These are phyloP conservation scores for Hericium coralloides DNA, from an alignment of 768 basidiomycete species.

Conservation along the genomic window DNA sequence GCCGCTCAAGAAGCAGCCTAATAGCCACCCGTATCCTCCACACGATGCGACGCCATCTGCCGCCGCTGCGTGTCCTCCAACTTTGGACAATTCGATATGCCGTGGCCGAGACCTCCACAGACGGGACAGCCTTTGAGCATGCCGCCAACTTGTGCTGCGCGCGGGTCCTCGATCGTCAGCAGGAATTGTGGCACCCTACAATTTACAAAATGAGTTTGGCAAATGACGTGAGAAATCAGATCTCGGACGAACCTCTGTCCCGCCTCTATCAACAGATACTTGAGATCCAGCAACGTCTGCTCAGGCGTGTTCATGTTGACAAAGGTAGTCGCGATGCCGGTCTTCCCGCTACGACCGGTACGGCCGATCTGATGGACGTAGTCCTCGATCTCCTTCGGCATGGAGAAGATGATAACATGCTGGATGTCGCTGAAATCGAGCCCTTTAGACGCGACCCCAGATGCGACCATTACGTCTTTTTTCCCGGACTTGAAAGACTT, in stretches of 20 bases:
- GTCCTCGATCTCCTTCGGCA: slow-evolving; percentile 99
- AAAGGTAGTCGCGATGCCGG: slow-evolving; percentile 97
- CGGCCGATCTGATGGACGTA: slow-evolving; percentile 99
- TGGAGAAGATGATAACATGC: slow-evolving; percentile 97
- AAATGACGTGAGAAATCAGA: neutral
- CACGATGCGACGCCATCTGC: slow-evolving; percentile 82
- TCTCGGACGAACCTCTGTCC: slow-evolving; percentile 75
- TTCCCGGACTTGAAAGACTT: slow-evolving; percentile 95
- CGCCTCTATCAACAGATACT: slow-evolving; percentile 93
- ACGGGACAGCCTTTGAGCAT: slow-evolving; percentile 85
- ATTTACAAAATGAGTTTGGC: slow-evolving; percentile 6
- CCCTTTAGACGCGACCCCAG: slow-evolving; percentile 95
- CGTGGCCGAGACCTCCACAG: slow-evolving; percentile 95
- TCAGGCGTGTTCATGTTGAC: slow-evolving; percentile 97
- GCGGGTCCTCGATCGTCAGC: slow-evolving; percentile 82
- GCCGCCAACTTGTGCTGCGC: slow-evolving; percentile 61
- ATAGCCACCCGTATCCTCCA: slow-evolving; percentile 53
- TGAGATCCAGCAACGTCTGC: slow-evolving; percentile 92
- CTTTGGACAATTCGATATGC: slow-evolving; percentile 93
- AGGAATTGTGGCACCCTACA: slow-evolving; percentile 89
- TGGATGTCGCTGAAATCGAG: slow-evolving; percentile 99
- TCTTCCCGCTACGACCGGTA: slow-evolving; percentile 95
- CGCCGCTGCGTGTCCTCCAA: slow-evolving; percentile 87
- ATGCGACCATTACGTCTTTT: slow-evolving; percentile 99
- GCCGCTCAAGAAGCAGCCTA: too few relatives aligned